Percentiles rank a stretch among this genome's conserved stretches.
These are phyloP conservation scores for Nicotiana knightiana DNA, from an alignment of 257 asterid species.

Conservation along the genomic window DNA sequence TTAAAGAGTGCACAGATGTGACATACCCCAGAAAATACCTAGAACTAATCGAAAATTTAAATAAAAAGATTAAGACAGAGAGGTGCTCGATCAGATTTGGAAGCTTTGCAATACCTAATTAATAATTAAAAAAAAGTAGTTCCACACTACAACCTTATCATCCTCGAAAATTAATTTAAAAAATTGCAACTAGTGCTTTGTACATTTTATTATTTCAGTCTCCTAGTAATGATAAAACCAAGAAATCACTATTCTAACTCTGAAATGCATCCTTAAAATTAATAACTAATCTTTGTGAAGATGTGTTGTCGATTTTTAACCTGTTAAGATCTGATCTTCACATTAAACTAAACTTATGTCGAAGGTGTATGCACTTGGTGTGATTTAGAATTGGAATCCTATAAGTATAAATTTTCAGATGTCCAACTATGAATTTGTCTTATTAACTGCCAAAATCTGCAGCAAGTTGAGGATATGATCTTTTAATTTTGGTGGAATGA, in stretches of 20 bases:
- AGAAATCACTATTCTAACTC: background rate
- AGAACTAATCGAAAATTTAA: background rate
- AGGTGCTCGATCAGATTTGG: background rate
- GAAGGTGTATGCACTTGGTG: background rate
- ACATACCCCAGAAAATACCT: background rate
- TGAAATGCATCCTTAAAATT: background rate
- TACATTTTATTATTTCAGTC: background rate
- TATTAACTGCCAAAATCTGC: background rate
- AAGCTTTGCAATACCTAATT: background rate
- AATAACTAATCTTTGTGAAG: background rate
- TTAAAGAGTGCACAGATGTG: background rate
- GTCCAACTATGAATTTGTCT: background rate
- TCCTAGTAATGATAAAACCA: background rate
- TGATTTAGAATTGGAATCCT: background rate
- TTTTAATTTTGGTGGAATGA: background rate
- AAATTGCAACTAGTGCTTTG: background rate
- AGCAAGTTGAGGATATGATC: background rate
- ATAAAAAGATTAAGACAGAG: background rate
- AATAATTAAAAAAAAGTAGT: background rate
- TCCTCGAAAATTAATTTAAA: background rate
- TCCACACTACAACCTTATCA: conserved; percentile 2
- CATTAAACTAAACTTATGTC: background rate
- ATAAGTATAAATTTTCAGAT: background rate
- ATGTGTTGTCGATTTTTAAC: background rate
- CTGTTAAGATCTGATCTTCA: background rate